These are phyloP conservation scores for Cladophialophora carrionii DNA, from an alignment of 2,329 filamentous ascomycete species.

Conservation along the genomic window DNA sequence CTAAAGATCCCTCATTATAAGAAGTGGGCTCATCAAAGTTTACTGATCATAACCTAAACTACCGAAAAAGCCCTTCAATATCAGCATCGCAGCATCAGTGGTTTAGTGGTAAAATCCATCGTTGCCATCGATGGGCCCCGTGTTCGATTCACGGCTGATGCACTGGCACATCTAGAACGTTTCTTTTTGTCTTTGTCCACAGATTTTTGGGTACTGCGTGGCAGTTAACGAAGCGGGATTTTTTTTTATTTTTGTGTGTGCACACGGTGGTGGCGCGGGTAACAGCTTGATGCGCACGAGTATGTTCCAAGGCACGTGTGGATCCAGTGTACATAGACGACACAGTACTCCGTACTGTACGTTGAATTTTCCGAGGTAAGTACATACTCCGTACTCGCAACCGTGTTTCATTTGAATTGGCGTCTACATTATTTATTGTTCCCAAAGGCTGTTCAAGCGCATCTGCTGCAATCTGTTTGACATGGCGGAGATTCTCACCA, in stretches of 20 bases:
- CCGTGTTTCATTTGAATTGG: neutral
- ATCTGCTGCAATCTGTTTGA: too few relatives aligned
- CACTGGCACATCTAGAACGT: neutral
- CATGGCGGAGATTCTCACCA: neutral
- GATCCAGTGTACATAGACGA: too few relatives aligned
- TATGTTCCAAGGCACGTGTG: too few relatives aligned
- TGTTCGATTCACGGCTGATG: slow-evolving; percentile 27
- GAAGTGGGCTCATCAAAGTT: too few relatives aligned
- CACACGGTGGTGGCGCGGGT: too few relatives aligned
- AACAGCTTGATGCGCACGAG: too few relatives aligned
- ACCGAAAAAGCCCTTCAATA: too few relatives aligned
- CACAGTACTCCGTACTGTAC: too few relatives aligned
- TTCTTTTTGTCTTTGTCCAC: neutral
- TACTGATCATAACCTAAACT: too few relatives aligned
- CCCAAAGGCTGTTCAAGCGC: neutral
- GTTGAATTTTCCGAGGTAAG: too few relatives aligned
- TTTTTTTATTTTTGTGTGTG: too few relatives aligned
- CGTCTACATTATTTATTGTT: neutral
- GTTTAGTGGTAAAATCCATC: slow-evolving; percentile 31
- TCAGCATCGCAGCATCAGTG: slow-evolving; percentile 12
- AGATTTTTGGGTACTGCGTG: neutral
- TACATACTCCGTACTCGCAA: neutral
- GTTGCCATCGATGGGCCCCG: slow-evolving; percentile 33
- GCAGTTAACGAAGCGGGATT: neutral
- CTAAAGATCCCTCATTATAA: too few relatives aligned